Base-by-base conservation (phyloP, 2,329 filamentous ascomycete species). In the Fonsecaea nubica region DNA sequence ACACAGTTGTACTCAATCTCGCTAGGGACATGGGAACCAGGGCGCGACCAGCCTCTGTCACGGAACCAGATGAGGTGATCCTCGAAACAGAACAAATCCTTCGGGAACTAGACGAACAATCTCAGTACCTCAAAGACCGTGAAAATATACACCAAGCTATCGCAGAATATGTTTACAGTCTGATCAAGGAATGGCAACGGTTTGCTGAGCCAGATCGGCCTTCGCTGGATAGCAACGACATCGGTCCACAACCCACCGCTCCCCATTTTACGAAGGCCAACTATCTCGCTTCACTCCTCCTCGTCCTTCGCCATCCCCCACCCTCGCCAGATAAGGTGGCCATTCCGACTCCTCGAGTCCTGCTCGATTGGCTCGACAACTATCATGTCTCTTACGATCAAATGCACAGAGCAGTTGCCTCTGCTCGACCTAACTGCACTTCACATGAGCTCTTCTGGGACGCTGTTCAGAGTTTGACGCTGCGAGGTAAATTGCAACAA, bases 391-490 rank as follows among this genome's bases (percentile, higher is more conserved):
- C 90, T 32, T 91, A 91, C 72, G 84, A 85, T 1, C 84, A 87
- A 59, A 90, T 93, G 73, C 81, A 91, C 30, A 82, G 87, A 42
- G 83, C 88, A 3, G 84, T 97, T 30, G 81, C 86, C 68, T 83
- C 84, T 33, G 80, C 88, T 72, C 84, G 84, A 54, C 91, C 91
- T 0, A 91, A 91, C 66, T 92, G 93, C 25, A 90, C 92, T 1
- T 87, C 88, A 52, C 91, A 95, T 74, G 82, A 84, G 32, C 82
- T 90, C 40, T 98, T 92, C 79, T 98, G 94, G 94, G 91, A 93
- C 75, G 88, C 88, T 1, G 82, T 97, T n/a, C 91, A 90, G 72
- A 87, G 87, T 63, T 83, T 88, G 13, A 82, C 93, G 25, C 82
- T 96, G 32, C 90, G 93, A 55, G 94, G 93, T 50, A 89, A 90